Percentiles rank a stretch among this genome's conserved stretches.
These are phyloP conservation scores for Russula emetica DNA, from an alignment of 768 basidiomycete species.

Conservation along the genomic window DNA sequence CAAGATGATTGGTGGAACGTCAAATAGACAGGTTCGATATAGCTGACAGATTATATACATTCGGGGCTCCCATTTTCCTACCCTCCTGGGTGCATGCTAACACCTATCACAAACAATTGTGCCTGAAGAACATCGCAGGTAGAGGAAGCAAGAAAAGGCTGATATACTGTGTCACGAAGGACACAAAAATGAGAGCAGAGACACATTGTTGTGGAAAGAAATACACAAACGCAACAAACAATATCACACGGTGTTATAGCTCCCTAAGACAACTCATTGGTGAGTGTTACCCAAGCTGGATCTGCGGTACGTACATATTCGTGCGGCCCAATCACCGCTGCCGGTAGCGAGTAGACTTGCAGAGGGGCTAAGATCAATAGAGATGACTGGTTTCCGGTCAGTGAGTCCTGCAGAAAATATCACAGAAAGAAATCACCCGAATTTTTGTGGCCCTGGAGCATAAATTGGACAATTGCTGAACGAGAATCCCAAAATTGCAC, in stretches of 20 bases:
- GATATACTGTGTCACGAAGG: conserved; percentile 12
- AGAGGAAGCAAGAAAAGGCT: conserved; percentile 21
- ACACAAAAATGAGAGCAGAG: conserved; percentile 15
- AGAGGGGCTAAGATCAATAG: conserved; percentile 61
- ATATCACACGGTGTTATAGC: conserved; percentile 29
- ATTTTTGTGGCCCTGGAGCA: conserved; percentile 82
- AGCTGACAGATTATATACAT: conserved; percentile 24
- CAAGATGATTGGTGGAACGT: conserved; percentile 7
- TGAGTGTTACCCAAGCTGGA: not conserved
- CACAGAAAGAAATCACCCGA: conserved; percentile 40
- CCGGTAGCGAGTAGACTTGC: conserved; percentile 64
- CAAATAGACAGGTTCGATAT: conserved; percentile 13
- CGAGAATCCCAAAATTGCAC: conserved; percentile 92
- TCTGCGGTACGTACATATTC: conserved; percentile 51
- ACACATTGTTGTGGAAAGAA: conserved; percentile 15
- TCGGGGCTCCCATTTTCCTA: conserved; percentile 8
- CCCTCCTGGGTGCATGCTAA: conserved; percentile 9
- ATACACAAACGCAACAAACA: conserved; percentile 2
- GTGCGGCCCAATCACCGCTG: conserved; percentile 66
- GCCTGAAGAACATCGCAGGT: conserved; percentile 10
- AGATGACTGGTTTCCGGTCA: conserved; percentile 49
- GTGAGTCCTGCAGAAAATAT: conserved; percentile 7
- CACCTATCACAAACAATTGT: conserved; percentile 19
- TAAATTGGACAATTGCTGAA: conserved; percentile 77
- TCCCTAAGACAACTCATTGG: conserved; percentile 26